Evolutionary conservation across 805 yeast species (phyloP), one percentile per base, ranked within the genome.

Genomic region (Saturnispora halmiae): DNA sequence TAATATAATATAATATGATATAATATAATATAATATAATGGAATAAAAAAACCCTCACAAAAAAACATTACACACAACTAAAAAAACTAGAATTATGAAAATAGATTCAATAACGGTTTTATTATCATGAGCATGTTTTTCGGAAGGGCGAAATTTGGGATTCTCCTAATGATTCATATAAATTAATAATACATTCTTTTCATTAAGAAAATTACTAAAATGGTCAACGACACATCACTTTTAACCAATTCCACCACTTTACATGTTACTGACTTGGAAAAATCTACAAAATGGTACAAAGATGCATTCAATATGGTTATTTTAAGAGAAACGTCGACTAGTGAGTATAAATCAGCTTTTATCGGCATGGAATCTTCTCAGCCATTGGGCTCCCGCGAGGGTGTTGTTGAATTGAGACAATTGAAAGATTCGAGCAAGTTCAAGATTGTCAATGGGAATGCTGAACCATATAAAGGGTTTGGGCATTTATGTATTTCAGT

Each of bases 401-500:
- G 97, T 41, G 72, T 90, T 15, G 69, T 90, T 44, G 96, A 87
- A 60, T 70, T 90, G 53, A 75, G 87, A 48, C 73, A 79, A 54
- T 77, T 82, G 64, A 92, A 35, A 83, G 82, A 61, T 60, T 77
- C 67, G 2, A 58, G 63, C 7, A 22, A 33, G 18, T 40, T 36
- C 2, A 86, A 68, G 63, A 60, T 81, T 36, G 81, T 75, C 64
- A 82, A 80, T 55, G 98, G 98, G 45, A 90, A 92, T 58, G 76
- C 70, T 7, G 86, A 80, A 40, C 90, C 94, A 30, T 67, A 76
- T 59, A 73, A 90, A 50, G 97, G 98, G 0, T 90, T 88, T 56
- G 98, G 98, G 18, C 98, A 90, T 63, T 77, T 87, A 44, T 86
- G 96, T 62, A 64, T 90, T 50, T 71, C 95, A 2, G 95, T 88